Evolutionary conservation across 495 filamentous ascomycete species (phyloP).

Genomic region (Penicillium pancosmium): DNA sequence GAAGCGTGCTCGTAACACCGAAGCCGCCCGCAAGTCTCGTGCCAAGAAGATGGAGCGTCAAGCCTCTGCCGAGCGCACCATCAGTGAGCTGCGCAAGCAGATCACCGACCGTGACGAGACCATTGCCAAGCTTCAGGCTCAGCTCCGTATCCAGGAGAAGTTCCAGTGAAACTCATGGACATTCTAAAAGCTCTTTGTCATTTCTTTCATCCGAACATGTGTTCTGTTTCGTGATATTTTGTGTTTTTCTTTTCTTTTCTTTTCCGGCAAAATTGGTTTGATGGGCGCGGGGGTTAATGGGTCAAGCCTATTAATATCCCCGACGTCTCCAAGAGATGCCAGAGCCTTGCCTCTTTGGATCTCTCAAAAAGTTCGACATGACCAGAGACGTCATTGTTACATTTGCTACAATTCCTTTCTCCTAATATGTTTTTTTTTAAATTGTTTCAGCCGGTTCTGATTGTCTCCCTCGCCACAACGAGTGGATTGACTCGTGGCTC

Average conservation of each 20-base stretch:
- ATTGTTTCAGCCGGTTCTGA: slow-evolving; percentile 54
- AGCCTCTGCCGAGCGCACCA: slow-evolving; percentile 59
- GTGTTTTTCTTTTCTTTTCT: slow-evolving; percentile 9
- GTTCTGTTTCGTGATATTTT: slow-evolving; percentile 16
- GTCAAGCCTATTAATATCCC: slow-evolving; percentile 34
- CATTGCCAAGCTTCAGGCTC: slow-evolving; percentile 50
- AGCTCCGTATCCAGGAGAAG: slow-evolving; percentile 24
- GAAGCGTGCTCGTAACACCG: slow-evolving; percentile 94
- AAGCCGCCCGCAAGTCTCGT: slow-evolving; percentile 93
- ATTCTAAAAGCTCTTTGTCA: slow-evolving; percentile 1
- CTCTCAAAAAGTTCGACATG: slow-evolving; percentile 31
- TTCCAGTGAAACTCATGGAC: slow-evolving; percentile 21
- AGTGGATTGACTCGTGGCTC: slow-evolving; percentile 60
- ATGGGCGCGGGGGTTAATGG: slow-evolving; percentile 39
- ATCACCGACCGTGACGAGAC: slow-evolving; percentile 61
- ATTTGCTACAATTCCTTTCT: slow-evolving; percentile 24
- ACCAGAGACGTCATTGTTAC: slow-evolving; percentile 25
- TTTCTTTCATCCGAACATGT: slow-evolving; percentile 15
- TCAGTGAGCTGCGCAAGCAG: slow-evolving; percentile 52
- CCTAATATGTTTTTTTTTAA: slow-evolving; percentile 24
- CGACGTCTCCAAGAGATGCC: slow-evolving; percentile 33
- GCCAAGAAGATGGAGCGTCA: slow-evolving; percentile 75
- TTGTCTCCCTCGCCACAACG: slow-evolving; percentile 43
- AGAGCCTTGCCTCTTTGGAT: slow-evolving; percentile 19
- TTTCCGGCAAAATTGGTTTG: slow-evolving; percentile 19